Evolutionary conservation across 805 yeast species (phyloP).

Genomic region (Metschnikowia drakensbergensis): DNA sequence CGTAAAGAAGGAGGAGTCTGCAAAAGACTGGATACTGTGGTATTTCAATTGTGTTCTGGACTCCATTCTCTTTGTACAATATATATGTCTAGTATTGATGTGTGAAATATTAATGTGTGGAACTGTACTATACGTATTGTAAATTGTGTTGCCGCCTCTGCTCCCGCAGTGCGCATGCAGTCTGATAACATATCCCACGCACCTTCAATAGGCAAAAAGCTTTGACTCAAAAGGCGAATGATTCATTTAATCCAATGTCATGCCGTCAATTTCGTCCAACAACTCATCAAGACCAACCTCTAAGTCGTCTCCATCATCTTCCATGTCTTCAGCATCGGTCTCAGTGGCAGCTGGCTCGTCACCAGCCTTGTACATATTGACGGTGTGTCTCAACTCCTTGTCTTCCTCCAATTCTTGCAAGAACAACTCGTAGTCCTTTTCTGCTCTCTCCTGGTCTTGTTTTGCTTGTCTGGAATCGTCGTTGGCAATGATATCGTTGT

Average conservation of each 20-base stretch:
- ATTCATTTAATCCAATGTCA: conserved; percentile 65
- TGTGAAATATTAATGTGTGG: neutral
- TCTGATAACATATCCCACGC: neutral
- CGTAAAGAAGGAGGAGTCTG: conserved; percentile 85
- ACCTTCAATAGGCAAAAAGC: no score
- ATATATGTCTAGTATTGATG: neutral
- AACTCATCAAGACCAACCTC: conserved; percentile 86
- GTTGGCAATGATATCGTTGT: conserved; percentile 78
- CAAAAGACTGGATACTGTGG: conserved; percentile 61
- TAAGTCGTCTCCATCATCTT: conserved; percentile 81
- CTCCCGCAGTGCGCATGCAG: conserved; percentile 1
- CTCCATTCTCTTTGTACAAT: neutral
- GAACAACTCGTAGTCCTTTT: conserved; percentile 91
- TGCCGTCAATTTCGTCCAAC: conserved; percentile 89
- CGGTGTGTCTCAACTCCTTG: conserved; percentile 84
- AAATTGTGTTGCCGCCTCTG: neutral
- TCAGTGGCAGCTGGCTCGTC: conserved; percentile 23
- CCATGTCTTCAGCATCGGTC: conserved; percentile 43
- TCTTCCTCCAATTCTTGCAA: conserved; percentile 97
- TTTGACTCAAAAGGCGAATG: no score
- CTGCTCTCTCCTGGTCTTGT: conserved; percentile 89
- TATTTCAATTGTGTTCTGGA: conserved; percentile 27
- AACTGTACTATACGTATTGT: neutral
- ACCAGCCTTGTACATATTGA: conserved; percentile 78
- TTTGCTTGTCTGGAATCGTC: conserved; percentile 67